Conservation (phyloP, 768 basidiomycete species). For the Suillus ampliporus region DNA sequence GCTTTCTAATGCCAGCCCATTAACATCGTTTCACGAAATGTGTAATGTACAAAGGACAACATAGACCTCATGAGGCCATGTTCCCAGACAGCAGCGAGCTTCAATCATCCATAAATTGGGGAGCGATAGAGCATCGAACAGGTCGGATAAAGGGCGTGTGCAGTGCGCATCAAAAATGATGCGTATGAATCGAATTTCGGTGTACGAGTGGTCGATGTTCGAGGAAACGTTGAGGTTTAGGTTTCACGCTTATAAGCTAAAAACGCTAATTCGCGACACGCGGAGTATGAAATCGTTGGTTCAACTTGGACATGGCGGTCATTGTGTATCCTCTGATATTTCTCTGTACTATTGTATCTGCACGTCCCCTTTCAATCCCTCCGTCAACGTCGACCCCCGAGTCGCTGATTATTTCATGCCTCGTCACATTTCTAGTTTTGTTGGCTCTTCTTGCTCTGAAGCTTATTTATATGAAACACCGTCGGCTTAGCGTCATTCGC, state of each 20-base stretch:
- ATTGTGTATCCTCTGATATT: not conserved
- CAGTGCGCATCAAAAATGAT: too few species aligned
- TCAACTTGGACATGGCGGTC: too few species aligned
- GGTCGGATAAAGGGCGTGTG: not conserved
- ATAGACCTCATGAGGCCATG: too few species aligned
- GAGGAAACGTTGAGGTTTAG: too few species aligned
- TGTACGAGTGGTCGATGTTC: too few species aligned
- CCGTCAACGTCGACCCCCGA: not conserved
- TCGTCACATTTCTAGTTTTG: constrained; percentile 24
- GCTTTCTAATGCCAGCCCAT: too few species aligned
- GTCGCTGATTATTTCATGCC: constrained; percentile 20
- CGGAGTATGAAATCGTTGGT: too few species aligned
- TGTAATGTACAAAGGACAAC: too few species aligned
- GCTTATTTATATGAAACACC: constrained; percentile 33
- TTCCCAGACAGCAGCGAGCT: not conserved
- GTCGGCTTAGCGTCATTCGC: constrained; percentile 35
- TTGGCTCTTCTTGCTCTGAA: constrained; percentile 27
- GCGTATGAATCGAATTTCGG: too few species aligned
- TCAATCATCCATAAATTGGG: not conserved
- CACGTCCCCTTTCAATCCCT: not conserved
- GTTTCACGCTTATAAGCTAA: too few species aligned
- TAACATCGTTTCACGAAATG: too few species aligned
- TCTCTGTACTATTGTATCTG: not conserved
- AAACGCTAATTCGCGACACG: too few species aligned
- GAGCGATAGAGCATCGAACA: not conserved